Evolutionary conservation across 108 stramenopile genomes (phyloP).

Genomic region (Nitzschia inconspicua): DNA sequence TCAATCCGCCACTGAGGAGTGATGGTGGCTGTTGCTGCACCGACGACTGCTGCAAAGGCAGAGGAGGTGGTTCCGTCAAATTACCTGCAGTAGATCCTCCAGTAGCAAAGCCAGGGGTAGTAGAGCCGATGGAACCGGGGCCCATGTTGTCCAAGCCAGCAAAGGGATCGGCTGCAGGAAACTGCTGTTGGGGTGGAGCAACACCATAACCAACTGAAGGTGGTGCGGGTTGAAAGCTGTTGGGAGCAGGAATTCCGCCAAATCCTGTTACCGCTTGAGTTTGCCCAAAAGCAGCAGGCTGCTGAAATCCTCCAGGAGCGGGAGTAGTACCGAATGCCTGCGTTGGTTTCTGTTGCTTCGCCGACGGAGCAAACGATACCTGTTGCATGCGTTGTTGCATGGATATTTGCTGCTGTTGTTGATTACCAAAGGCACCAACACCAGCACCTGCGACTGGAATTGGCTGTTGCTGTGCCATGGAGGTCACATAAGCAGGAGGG

Average conservation of each 20-base stretch:
- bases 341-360: slow-evolving; percentile 40
- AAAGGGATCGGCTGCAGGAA: slow-evolving; percentile 74
- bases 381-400: slow-evolving; percentile 72
- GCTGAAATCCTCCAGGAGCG: neutral
- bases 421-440: slow-evolving; percentile 20
- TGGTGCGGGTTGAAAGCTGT: slow-evolving; percentile 5
- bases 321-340: slow-evolving; percentile 17
- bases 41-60: slow-evolving; percentile 13
- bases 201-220: neutral
- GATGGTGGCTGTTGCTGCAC: slow-evolving; percentile 10
- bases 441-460: slow-evolving; percentile 18
- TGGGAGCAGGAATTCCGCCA: slow-evolving; percentile 8
- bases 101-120: neutral
- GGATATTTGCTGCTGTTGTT: slow-evolving; percentile 18
- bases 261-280: slow-evolving; percentile 14
- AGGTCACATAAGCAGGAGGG: slow-evolving; percentile 74
- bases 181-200: slow-evolving; percentile 28
- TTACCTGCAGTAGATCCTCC: neutral
- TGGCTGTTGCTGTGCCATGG: slow-evolving; percentile 19
- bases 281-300: slow-evolving; percentile 21
- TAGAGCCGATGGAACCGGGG: slow-evolving; percentile 1
- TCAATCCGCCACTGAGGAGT: neutral
- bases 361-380: slow-evolving; percentile 42
- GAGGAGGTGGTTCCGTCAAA: neutral
- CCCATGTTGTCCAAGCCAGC: slow-evolving; percentile 61